These are phyloP conservation scores for Limonium bicolor DNA, from an alignment of 148 eudicot genomes.

Conservation along the genomic window DNA sequence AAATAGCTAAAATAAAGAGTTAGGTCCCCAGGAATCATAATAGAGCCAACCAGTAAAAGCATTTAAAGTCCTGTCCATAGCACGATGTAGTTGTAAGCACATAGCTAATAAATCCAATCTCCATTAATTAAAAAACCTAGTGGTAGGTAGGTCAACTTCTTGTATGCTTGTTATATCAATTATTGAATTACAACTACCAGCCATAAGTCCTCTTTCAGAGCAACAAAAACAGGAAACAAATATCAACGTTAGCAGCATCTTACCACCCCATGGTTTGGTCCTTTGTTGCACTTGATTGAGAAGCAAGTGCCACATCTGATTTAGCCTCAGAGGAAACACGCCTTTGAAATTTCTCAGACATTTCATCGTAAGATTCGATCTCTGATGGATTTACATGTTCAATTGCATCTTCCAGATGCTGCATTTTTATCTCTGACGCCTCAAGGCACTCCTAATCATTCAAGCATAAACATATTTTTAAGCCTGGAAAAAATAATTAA, in stretches of 20 bases:
- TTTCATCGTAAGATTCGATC: slow-evolving; percentile 39
- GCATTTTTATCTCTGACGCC: slow-evolving; percentile 62
- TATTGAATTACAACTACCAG: too few species aligned
- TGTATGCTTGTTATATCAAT: too few species aligned
- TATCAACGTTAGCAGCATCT: not conserved
- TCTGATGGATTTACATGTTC: slow-evolving; percentile 54
- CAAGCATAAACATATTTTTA: not conserved
- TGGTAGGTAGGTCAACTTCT: too few species aligned
- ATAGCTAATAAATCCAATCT: too few species aligned
- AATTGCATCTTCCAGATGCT: slow-evolving; percentile 53
- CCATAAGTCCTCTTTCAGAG: too few species aligned
- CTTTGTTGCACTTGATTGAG: slow-evolving; percentile 17
- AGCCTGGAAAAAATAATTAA: not conserved
- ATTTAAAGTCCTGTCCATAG: too few species aligned
- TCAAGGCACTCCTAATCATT: slow-evolving; percentile 44
- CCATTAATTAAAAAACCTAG: too few species aligned
- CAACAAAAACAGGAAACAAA: not conserved
- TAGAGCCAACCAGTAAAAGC: too few species aligned
- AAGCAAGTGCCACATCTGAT: slow-evolving; percentile 19
- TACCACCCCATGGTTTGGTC: slow-evolving; percentile 24
- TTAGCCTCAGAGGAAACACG: slow-evolving; percentile 31
- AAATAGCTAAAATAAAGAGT: too few species aligned
- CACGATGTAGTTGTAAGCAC: too few species aligned
- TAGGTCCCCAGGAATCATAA: too few species aligned
- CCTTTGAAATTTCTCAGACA: slow-evolving; percentile 59